phyloP scores from a whole-genome alignment of 116 monocot species.

The Posidonia oceanica region DNA sequence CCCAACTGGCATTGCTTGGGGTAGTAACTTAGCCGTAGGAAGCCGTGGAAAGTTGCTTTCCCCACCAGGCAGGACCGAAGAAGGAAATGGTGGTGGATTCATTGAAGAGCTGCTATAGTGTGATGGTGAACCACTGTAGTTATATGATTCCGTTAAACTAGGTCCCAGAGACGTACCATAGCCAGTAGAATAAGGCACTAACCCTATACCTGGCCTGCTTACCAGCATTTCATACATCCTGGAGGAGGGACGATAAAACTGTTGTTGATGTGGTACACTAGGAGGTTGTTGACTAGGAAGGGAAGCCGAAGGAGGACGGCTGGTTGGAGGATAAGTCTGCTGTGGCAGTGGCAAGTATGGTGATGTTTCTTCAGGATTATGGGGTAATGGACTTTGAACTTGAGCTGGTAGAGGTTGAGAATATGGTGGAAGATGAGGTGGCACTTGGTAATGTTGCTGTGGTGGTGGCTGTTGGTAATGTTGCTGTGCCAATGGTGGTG shows the following conservation, averaged over 20 bases:
- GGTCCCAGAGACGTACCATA: conserved; percentile 34
- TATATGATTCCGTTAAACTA: conserved; percentile 34
- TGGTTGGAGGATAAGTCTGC: conserved; percentile 40
- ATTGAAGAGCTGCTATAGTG: conserved; percentile 34
- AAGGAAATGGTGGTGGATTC: conserved; percentile 43
- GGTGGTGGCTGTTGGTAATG: conserved; percentile 13
- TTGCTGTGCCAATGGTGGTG: conserved; percentile 22
- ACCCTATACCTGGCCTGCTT: conserved; percentile 22
- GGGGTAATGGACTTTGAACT: conserved; percentile 19
- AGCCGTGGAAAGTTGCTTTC: conserved; percentile 39
- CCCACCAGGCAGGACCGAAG: conserved; percentile 16
- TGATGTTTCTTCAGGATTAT: conserved; percentile 30
- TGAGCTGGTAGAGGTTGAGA: conserved; percentile 25
- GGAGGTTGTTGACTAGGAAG: conserved; percentile 18
- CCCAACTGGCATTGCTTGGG: conserved; percentile 37
- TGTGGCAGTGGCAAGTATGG: conserved; percentile 40
- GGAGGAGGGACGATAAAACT: conserved; percentile 30
- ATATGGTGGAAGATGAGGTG: conserved; percentile 35
- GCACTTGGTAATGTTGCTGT: conserved; percentile 22
- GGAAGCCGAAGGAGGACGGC: conserved; percentile 24
- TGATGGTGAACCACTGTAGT: conserved; percentile 48
- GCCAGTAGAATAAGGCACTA: conserved; percentile 11
- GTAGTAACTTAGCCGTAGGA: conserved; percentile 72
- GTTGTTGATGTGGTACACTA: conserved; percentile 23
- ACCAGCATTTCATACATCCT: conserved; percentile 34